Conservation (phyloP, 164 flowering plant genomes). For the Vitis cinerea region DNA sequence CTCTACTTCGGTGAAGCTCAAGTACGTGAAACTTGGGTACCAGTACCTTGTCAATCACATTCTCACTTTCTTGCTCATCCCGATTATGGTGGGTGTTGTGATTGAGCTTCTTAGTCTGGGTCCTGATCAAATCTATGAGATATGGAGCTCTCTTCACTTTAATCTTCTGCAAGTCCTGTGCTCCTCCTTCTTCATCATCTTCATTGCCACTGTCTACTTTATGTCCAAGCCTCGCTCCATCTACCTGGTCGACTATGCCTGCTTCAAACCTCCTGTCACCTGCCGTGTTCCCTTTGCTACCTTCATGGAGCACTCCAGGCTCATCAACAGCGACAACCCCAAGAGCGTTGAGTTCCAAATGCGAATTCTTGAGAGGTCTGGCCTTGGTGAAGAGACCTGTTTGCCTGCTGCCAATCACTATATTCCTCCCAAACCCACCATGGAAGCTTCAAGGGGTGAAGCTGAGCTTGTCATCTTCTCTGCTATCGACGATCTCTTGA, state of each 20-base stretch:
- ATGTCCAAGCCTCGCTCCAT: conserved; percentile 10
- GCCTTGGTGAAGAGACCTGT: conserved; percentile 37
- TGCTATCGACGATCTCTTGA: too few species aligned
- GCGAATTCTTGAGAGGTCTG: conserved; percentile 35
- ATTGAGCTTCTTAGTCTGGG: background rate
- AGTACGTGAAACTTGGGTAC: conserved; percentile 16
- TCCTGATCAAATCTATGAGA: conserved; percentile 4
- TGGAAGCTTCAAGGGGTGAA: too few species aligned
- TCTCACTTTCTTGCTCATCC: conserved; percentile 8
- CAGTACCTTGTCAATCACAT: conserved; percentile 17
- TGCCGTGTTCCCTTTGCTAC: conserved; percentile 38
- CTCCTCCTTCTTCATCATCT: conserved; percentile 4
- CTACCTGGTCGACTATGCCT: background rate
- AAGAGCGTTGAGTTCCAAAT: conserved; percentile 28
- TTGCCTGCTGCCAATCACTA: conserved; percentile 32
- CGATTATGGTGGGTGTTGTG: background rate
- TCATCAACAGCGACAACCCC: conserved; percentile 14
- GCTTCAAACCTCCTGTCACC: conserved; percentile 29
- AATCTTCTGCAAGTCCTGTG: conserved; percentile 2
- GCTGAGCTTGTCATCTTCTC: too few species aligned
- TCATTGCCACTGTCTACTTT: conserved; percentile 5
- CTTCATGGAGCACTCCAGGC: conserved; percentile 35
- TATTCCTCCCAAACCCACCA: background rate
- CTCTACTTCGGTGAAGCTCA: conserved; percentile 7
- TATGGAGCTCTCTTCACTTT: conserved; percentile 5